Base-by-base conservation (phyloP, 768 basidiomycete species). In the Fomitopsis pulvina region DNA sequence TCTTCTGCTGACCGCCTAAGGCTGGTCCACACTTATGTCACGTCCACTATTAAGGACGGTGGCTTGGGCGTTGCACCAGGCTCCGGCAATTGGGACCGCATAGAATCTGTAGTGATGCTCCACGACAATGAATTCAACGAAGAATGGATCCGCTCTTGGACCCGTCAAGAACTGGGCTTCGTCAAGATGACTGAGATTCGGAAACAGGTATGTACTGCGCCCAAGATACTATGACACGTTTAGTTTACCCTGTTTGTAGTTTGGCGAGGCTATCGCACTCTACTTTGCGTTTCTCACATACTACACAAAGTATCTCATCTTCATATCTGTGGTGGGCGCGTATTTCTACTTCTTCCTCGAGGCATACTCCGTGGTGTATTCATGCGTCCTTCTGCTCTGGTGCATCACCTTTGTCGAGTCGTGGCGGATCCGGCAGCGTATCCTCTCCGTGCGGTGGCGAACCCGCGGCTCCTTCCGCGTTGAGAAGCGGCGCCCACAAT, bases 251-350 rank as follows among this genome's bases (percentile, higher is more conserved):
- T 28, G 14, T 46, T 45, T 42, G 20, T 52, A 82, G 78, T 92
- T 90, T 56, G 92, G 92, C 10, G 88, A 89, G 61, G 75, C 81
- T 1, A 69, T 92, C 14, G 89, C 91, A 1, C 76, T 92, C 29
- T 94, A 99, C 69, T 97, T 94, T 67, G 78, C 80, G 43, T 96
- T 95, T 71, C 76, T 97, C 16, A 78, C 81, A 5, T 80, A 82
- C 39, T 97, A 97, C 69, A 87, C 93, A 0, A 77, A 78, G 39
- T 81, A 84, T 28, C 81, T 98, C 39, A 58, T 84, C 21, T 79
- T 92, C 56, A 88, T 93, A 2, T 81, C 92, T 2, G 62, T 68
- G 14, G 69, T 91, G 34, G 92, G 93, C 1, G 58, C 81, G 41
- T 44, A 78, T 18, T 85, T 82, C 63, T 91, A 82, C 69, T 76